Conservation (phyloP, 805 yeast genomes). For the Jamesozyma piceae region DNA sequence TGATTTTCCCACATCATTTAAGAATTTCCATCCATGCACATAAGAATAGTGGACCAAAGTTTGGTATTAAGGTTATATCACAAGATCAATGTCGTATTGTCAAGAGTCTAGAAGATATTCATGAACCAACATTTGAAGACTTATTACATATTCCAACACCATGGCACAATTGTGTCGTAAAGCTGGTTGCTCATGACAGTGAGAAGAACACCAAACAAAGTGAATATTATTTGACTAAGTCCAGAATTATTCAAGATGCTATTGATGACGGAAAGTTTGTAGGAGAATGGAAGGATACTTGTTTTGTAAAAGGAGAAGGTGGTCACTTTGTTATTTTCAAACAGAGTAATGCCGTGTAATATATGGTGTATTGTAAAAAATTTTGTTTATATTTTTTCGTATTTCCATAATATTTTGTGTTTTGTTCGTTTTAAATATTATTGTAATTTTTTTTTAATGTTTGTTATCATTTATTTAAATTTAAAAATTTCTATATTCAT, state of each 20-base stretch:
- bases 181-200: constrained; percentile 2
- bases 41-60: constrained; percentile 50
- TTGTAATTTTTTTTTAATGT: background rate
- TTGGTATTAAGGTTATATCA: constrained; percentile 43
- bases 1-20: constrained; percentile 49
- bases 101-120: constrained; percentile 32
- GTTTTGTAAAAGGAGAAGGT: constrained; percentile 28
- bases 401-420: no score
- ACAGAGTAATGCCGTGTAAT: no score
- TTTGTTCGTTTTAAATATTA: background rate
- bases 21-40: constrained; percentile 57
- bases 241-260: constrained; percentile 32
- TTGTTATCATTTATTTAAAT: no score
- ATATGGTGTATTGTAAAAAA: no score
- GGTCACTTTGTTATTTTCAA: constrained; percentile 22
- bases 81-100: constrained; percentile 38
- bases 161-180: constrained; percentile 51
- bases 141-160: constrained; percentile 57
- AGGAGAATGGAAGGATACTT: constrained; percentile 32
- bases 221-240: constrained; percentile 31
- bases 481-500: no score
- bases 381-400: no score
- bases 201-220: constrained; percentile 9
- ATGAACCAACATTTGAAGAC: constrained; percentile 41
- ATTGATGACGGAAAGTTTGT: constrained; percentile 27